Evolutionary conservation across 1,284 basidiomycete species (phyloP).

Genomic region (Porogramme epimiltina): DNA sequence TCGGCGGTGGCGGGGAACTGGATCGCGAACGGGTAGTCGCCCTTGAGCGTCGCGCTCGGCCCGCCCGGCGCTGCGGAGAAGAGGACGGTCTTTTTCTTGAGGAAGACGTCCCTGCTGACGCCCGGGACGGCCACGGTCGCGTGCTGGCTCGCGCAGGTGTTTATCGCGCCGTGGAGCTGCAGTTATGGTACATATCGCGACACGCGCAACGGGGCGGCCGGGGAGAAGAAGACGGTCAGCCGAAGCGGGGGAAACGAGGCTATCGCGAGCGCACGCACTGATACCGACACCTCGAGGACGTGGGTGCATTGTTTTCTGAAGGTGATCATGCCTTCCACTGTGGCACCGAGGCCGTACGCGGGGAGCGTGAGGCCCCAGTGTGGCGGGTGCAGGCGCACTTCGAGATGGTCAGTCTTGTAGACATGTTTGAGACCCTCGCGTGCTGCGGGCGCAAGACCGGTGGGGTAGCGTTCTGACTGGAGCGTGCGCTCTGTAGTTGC

Average conservation of each 20-base stretch:
- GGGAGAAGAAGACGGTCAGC: conserved; percentile 1
- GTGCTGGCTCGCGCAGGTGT: conserved; percentile 34
- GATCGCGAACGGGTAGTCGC: conserved; percentile 40
- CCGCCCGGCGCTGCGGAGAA: conserved; percentile 27
- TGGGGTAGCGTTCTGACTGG: conserved; percentile 19
- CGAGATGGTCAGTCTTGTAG: conserved; percentile 41
- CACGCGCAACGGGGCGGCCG: neutral
- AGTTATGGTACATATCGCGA: neutral
- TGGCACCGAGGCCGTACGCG: conserved; percentile 42
- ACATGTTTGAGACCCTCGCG: conserved; percentile 33
- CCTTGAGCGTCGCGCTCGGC: conserved; percentile 28
- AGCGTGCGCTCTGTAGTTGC: conserved; percentile 26
- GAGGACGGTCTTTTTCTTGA: conserved; percentile 35
- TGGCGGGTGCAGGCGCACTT: conserved; percentile 42
- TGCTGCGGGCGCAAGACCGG: conserved; percentile 14
- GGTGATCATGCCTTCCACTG: conserved; percentile 41
- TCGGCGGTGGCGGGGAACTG: conserved; percentile 38
- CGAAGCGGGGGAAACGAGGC: neutral
- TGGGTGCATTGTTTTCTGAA: conserved; percentile 38
- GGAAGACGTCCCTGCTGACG: conserved; percentile 23
- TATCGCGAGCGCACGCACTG: conserved; percentile 27
- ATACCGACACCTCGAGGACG: conserved; percentile 39
- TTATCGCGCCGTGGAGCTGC: conserved; percentile 43
- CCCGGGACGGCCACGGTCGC: conserved; percentile 27
- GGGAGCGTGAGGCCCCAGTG: conserved; percentile 42